Evolutionary conservation across 2,329 filamentous ascomycete genomes (phyloP).

Genomic region (Aureobasidium sp.): DNA sequence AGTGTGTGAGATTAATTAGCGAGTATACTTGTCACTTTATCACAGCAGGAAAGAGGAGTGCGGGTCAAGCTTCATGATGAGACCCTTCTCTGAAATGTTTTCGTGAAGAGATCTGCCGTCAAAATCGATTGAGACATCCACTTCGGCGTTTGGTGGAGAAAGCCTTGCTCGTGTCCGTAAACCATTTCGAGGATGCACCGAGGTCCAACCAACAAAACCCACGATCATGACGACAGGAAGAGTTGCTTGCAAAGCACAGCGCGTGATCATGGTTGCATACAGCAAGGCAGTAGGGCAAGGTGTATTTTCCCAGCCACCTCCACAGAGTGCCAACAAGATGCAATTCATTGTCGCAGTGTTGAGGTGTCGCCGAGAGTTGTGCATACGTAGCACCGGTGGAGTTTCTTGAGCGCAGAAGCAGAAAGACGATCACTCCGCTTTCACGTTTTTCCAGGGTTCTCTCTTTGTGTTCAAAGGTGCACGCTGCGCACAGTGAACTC

Average conservation of each 20-base stretch:
- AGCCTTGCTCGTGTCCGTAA: constrained; percentile 9
- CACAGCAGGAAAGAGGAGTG: neutral
- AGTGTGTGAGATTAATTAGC: neutral
- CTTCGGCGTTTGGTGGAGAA: constrained; percentile 11
- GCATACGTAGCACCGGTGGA: constrained; percentile 1
- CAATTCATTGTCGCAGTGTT: neutral
- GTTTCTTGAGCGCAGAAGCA: neutral
- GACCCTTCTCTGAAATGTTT: neutral
- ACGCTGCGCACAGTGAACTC: constrained; percentile 7
- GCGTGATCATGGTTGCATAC: constrained; percentile 2
- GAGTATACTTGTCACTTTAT: neutral
- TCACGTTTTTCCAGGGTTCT: constrained; percentile 1
- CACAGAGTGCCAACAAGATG: neutral
- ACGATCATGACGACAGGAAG: constrained; percentile 6
- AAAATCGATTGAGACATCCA: neutral
- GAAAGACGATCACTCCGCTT: constrained; percentile 5
- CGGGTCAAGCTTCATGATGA: neutral
- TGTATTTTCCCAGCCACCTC: constrained; percentile 3
- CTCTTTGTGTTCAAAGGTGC: neutral
- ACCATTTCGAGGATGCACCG: neutral
- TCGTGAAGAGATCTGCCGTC: neutral
- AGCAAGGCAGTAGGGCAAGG: constrained; percentile 4
- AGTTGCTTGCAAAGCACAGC: neutral
- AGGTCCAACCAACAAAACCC: neutral
- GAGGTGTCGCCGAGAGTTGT: constrained; percentile 12